Evolutionary conservation across 176 grass and related monocot genomes (phyloP).

Genomic region (Phyllostachys edulis): DNA sequence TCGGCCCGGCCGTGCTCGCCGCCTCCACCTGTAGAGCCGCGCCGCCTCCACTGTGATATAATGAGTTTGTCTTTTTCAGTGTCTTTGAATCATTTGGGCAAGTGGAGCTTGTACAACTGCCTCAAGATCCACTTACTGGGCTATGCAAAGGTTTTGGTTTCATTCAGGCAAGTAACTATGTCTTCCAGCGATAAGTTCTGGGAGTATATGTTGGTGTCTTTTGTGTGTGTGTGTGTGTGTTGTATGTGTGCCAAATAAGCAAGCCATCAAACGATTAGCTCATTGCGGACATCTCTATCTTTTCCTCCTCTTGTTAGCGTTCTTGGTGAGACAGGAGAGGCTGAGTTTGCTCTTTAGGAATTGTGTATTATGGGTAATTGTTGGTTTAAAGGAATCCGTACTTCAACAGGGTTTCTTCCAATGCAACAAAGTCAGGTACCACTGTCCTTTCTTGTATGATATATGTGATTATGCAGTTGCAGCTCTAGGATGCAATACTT

Average conservation of each 20-base stretch:
- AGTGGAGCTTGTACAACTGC: conserved; percentile 93
- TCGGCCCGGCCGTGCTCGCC: too few species aligned
- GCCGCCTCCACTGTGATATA: neutral
- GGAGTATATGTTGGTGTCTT: neutral
- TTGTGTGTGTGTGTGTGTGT: neutral
- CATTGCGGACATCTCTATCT: neutral
- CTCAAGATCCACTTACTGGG: conserved; percentile 79
- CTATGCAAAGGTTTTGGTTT: conserved; percentile 97
- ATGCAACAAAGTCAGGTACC: conserved; percentile 69
- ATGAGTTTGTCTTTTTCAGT: conserved; percentile 51
- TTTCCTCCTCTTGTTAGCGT: conserved; percentile 3
- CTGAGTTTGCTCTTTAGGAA: conserved; percentile 7
- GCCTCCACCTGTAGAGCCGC: too few species aligned
- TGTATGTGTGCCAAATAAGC: too few species aligned
- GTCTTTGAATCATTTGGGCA: too few species aligned
- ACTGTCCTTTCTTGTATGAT: conserved; percentile 32
- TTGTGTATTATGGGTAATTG: conserved; percentile 62
- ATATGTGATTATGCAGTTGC: neutral
- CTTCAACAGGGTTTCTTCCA: conserved; percentile 80
- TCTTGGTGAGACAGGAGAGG: conserved; percentile 25
- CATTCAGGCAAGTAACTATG: conserved; percentile 59
- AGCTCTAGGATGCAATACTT: neutral
- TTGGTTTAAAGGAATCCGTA: conserved; percentile 50
- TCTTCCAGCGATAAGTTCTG: conserved; percentile 6
- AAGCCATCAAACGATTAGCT: neutral